Conservation (phyloP, 129 eudicot genomes). For the Pseudognaphalium luteoalbum region DNA sequence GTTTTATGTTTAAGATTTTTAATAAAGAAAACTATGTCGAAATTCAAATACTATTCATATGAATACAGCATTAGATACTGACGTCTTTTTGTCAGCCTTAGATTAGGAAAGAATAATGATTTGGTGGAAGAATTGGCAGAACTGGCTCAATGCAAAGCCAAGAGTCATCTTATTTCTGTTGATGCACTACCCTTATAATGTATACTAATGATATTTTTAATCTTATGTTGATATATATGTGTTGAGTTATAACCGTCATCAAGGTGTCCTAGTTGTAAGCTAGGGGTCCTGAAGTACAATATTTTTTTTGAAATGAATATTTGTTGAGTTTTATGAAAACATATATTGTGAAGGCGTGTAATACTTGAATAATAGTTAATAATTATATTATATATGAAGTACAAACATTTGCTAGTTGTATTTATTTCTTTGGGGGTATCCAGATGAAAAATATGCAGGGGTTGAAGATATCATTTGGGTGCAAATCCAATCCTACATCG, state of each 20-base stretch:
- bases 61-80: constrained; percentile 29
- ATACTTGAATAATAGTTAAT: no score
- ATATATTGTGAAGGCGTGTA: no score
- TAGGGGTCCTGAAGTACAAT: no score
- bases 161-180: constrained; percentile 32
- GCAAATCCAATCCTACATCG: no score
- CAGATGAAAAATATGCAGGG: not conserved
- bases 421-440: not conserved
- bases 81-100: constrained; percentile 34
- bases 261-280: no score
- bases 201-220: constrained; percentile 16
- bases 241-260: no score
- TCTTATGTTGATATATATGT: not conserved
- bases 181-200: constrained; percentile 12
- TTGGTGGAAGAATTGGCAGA: constrained; percentile 30
- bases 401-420: not conserved
- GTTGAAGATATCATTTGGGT: constrained; percentile 16
- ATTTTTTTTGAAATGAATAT: no score
- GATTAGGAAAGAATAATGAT: constrained; percentile 34
- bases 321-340: no score
- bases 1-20: constrained; percentile 1
- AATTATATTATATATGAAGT: not conserved
- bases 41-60: constrained; percentile 1
- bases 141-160: constrained; percentile 35
- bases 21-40: constrained; percentile 23